Evolutionary conservation across 2,329 filamentous ascomycete species (phyloP).

Genomic region (Cercospora canescens): DNA sequence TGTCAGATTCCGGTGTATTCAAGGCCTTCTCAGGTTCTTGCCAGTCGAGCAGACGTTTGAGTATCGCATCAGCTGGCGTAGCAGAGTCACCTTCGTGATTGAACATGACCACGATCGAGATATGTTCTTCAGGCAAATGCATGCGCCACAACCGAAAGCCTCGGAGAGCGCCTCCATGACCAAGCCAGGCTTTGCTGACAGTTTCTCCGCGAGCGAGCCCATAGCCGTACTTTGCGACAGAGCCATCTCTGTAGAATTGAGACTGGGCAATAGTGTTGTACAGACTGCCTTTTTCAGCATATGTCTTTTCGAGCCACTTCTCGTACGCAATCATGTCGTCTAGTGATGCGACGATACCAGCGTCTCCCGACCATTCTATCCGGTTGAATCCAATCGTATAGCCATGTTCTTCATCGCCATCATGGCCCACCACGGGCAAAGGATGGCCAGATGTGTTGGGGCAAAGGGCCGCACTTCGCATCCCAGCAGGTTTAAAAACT

Average conservation of each 20-base stretch:
- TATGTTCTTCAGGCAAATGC: constrained; percentile 37
- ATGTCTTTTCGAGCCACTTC: constrained; percentile 39
- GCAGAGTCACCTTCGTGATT: constrained; percentile 41
- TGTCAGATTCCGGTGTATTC: constrained; percentile 20
- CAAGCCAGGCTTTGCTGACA: constrained; percentile 33
- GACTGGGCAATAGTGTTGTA: constrained; percentile 36
- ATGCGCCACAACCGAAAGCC: constrained; percentile 43
- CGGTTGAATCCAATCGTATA: constrained; percentile 41
- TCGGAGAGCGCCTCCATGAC: constrained; percentile 46
- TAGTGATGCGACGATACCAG: constrained; percentile 46
- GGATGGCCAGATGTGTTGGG: constrained; percentile 42
- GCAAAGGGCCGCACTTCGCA: constrained; percentile 44
- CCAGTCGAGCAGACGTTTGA: constrained; percentile 35
- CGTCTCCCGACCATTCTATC: constrained; percentile 51
- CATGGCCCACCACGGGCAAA: constrained; percentile 45
- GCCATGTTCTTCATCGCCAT: constrained; percentile 42
- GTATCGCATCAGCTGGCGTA: constrained; percentile 32
- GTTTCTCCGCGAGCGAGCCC: constrained; percentile 37
- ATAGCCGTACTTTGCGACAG: constrained; percentile 39
- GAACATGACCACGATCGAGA: constrained; percentile 44
- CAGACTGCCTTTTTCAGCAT: constrained; percentile 35
- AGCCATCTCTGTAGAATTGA: constrained; percentile 39
- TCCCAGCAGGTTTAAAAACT: constrained; percentile 44
- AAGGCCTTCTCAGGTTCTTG: constrained; percentile 20
- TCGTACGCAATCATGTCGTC: constrained; percentile 51